Evolutionary conservation across 345 rosid genomes (phyloP), one percentile per base, ranked within the genome.

Genomic region (Noccaea caerulescens): DNA sequence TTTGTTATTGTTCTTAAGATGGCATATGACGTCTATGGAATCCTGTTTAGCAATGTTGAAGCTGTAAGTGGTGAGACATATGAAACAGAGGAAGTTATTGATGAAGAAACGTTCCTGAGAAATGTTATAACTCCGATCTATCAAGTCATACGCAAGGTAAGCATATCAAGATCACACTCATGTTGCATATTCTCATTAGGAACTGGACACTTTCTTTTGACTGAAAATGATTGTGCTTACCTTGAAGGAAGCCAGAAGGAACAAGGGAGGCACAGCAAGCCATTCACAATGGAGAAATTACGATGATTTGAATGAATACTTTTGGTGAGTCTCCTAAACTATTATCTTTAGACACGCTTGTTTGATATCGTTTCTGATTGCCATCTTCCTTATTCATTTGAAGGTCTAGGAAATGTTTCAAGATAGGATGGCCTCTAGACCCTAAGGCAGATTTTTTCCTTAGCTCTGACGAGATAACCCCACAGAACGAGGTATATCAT

Each of bases 271-370:
- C 68, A 89, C 77, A 71, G 92, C 89, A 60, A 94, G 99, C 79
- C 98, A 91, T 84, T 89, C 99, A 53, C 87, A 63, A 75, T 91
- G 98, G 99, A 91, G 99, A 81, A 94, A 94, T 65, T 94, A 94
- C 58, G 99, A 94, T 78, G 99, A 94, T 77, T 44, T 94, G 70
- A 94, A 94, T 64, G 99, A 94, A 83, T 94, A 89, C 82, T 94
- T 94, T 70, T 94, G 99, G 99, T 94, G 73, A 78, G 79, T 43
- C 59, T 58, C 39, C 54, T 12, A 23, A 23, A 12, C 51, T 55
- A 69, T 25, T 68, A 34, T 57, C 4, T 20, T 20, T 18, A 44
- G 14, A 25, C 39, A 75, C 43, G 66, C 23, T 38, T 39, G 1
- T 27, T 25, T 69, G 36, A 62, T 33, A 55, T 66, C 38, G 54